Base-by-base conservation (phyloP, 176 grass and related monocot species). In the Eleusine coracana region DNA sequence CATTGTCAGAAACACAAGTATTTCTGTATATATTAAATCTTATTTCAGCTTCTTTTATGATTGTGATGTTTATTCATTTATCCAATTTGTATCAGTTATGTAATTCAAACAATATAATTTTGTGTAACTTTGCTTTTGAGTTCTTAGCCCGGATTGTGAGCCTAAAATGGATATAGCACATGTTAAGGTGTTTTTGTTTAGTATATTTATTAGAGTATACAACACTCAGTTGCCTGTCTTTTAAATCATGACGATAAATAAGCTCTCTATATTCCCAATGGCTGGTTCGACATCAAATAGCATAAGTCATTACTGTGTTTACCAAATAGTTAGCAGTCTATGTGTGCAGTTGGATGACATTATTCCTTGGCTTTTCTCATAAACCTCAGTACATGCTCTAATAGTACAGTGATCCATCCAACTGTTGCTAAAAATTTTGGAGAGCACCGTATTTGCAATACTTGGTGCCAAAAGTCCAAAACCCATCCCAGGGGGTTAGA, bases 41-140 rank as follows among this genome's bases (percentile, higher is more conserved):
- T 8, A 68, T 80, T 29, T 80, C 79, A 74, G 6, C 68, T 71
- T 76, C 49, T 66, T 42, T 70, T 40, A 14, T 51, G 21, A 60
- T 4, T 73, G 40, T 74, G 12, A 77, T 48, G 39, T 56, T 60
- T 73, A 4, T 71, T 42, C 18, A 52, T 0, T 51, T 16, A 80
- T 68, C 31, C n/a, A 34, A 60, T 56, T 79, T 61, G 21, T 6
- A 7, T 73, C 17, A n/a, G 66, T 67, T 77, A 7, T 38, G 28
- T 38, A 64, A 49, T 82, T 77, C 28, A 54, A n/a, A 59, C 59
- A 55, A 73, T 67, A 8, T 67, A 66, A 52, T 52, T 71, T 48
- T 69, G 40, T 23, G 7, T 31, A 68, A 75, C 31, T 76, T 75
- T 54, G 25, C 42, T 63, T 86, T 86, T 45, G 6, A 44, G 16